phyloP scores from a whole-genome alignment of 2,329 filamentous ascomycete genomes.

The Dactylellina parvicollis region DNA sequence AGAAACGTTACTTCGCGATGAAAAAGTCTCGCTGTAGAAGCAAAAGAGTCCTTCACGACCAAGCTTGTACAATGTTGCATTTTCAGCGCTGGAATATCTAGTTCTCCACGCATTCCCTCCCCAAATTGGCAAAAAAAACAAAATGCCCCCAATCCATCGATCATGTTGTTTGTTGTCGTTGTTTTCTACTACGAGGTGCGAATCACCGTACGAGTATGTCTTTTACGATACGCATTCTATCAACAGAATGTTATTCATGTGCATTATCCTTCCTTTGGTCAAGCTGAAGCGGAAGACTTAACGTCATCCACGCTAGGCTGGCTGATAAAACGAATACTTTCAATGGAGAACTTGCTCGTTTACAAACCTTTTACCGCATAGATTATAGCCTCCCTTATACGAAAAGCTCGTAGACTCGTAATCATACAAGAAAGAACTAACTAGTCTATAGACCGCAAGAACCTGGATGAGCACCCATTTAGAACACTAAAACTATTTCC shows the following conservation, averaged over 20 bases:
- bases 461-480: too few species aligned
- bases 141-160: background rate
- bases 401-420: too few species aligned
- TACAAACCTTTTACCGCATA: too few species aligned
- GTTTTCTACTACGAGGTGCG: background rate
- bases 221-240: constrained; percentile 4
- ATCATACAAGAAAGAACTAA: too few species aligned
- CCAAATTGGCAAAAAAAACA: too few species aligned
- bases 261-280: constrained; percentile 4
- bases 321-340: background rate
- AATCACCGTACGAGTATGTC: too few species aligned
- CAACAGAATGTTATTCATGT: constrained; percentile 26
- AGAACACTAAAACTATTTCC: too few species aligned
- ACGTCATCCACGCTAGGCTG: constrained; percentile 13
- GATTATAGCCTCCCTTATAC: too few species aligned
- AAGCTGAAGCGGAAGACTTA: constrained; percentile 17
- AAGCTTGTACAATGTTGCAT: background rate
- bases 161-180: background rate
- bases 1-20: too few species aligned
- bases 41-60: constrained; percentile 21
- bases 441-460: too few species aligned
- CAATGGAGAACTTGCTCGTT: background rate
- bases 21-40: too few species aligned
- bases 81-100: background rate
- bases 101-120: too few species aligned